Evolutionary conservation across 2,329 filamentous ascomycete species (phyloP).

Genomic region (Nectriaceae sp.): DNA sequence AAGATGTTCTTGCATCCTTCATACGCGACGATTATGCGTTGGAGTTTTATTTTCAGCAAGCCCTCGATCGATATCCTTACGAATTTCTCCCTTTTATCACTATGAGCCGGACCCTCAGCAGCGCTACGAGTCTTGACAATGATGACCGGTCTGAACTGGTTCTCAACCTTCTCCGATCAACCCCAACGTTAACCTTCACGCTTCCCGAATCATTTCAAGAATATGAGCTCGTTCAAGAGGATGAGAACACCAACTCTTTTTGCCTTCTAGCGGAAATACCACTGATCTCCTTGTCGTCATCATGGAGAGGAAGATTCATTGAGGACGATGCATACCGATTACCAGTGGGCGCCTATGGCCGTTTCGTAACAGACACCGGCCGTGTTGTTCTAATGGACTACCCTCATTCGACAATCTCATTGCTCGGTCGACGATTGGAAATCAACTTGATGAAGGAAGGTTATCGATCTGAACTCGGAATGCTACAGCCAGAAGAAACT

Average conservation of each 20-base stretch:
- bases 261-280: conserved; percentile 64
- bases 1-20: conserved; percentile 37
- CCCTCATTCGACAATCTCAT: conserved; percentile 75
- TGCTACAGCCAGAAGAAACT: conserved; percentile 61
- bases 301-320: conserved; percentile 44
- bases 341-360: conserved; percentile 65
- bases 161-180: conserved; percentile 65
- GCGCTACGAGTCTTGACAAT: conserved; percentile 31
- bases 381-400: conserved; percentile 78
- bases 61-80: conserved; percentile 79
- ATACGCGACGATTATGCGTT: conserved; percentile 49
- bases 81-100: conserved; percentile 79
- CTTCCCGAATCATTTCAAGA: conserved; percentile 72
- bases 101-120: conserved; percentile 65
- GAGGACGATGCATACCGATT: conserved; percentile 61
- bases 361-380: conserved; percentile 76
- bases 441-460: conserved; percentile 62
- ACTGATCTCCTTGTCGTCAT: conserved; percentile 57
- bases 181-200: conserved; percentile 74
- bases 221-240: conserved; percentile 79
- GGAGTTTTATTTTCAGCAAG: conserved; percentile 63
- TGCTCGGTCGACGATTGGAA: conserved; percentile 76
- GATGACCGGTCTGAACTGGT: conserved; percentile 52
- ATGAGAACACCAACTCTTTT: conserved; percentile 74
- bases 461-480: conserved; percentile 53